Base-by-base conservation (phyloP, 306 rosid species). In the Sicyos baderoa region DNA sequence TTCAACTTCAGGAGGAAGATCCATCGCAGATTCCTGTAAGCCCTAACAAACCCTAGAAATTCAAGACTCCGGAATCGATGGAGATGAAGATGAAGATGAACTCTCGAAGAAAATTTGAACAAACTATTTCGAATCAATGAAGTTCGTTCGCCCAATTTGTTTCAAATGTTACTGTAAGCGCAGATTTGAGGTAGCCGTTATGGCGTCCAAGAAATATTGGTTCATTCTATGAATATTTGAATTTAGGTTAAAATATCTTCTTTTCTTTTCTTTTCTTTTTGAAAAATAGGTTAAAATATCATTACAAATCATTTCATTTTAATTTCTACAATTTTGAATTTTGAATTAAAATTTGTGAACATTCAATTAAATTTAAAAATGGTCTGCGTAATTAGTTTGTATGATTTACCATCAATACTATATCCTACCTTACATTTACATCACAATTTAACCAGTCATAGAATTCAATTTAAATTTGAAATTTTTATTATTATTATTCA, bases 121-220 rank as follows among this genome's bases (percentile, higher is more conserved):
- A 17, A 6, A 10, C 9, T 25, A 9, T 17, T 62, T 40, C 42
- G 49, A 37, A 64, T 2, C 70, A 14, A 14, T 0, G 21, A 67
- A 67, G n/a, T 47, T 67, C 72, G 52, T 63, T 63, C 69, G 32
- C 17, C 52, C 29, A 18, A 19, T 29, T 11, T 29, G 29, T 42
- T 63, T 63, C 52, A 11, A 63, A 2, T 17, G 7, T 40, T 48
- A 67, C 23, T 13, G 15, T 11, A 16, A 48, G 48, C 44, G 45
- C 11, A 40, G 44, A 37, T 37, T 37, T 37, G 44, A 67, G 9
- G 29, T 86, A 78, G 79, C 97, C 95, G 97, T 90, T 90, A 68
- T 81, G 73, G 65, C 56, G 42, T 23, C 40, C 6, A 15, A 48
- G 0, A 6, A 67, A 14, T 15, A 25, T 5, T 6, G 15, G 3